Conservation (phyloP, 257 asterid species). For the Thymus quinquecostatus region DNA sequence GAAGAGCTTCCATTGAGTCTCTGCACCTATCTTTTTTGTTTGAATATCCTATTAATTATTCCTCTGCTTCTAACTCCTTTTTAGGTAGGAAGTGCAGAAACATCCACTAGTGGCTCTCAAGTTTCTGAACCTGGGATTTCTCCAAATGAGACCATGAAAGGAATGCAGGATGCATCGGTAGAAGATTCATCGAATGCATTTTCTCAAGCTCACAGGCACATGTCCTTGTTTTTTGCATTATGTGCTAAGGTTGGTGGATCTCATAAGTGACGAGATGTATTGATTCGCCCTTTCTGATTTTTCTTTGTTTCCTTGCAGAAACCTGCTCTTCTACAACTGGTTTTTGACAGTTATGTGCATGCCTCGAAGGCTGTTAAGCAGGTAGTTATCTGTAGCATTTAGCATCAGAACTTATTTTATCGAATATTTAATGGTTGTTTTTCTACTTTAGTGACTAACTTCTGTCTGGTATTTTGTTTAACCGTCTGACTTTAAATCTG, state of each 20-base stretch:
- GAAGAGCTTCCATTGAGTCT: too few relatives aligned
- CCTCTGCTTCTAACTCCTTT: constrained; percentile 11
- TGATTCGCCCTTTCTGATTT: constrained; percentile 32
- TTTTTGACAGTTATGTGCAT: constrained; percentile 65
- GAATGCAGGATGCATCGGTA: constrained; percentile 48
- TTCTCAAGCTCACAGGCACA: constrained; percentile 68
- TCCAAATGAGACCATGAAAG: constrained; percentile 50
- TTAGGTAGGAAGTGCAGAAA: constrained; percentile 76
- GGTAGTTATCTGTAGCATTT: constrained; percentile 50
- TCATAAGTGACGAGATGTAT: constrained; percentile 24
- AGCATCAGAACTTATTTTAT: constrained; percentile 21
- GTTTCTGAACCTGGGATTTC: constrained; percentile 66
- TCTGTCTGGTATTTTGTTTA: constrained; percentile 1
- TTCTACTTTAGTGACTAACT: not conserved
- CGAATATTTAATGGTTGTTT: constrained; percentile 11
- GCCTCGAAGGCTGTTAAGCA: constrained; percentile 87
- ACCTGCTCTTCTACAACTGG: constrained; percentile 76
- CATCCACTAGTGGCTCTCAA: constrained; percentile 86
- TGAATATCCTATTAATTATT: constrained; percentile 3
- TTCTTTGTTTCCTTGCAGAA: constrained; percentile 60
- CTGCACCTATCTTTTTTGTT: constrained; percentile 6
- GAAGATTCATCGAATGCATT: constrained; percentile 55
- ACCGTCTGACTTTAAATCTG: constrained; percentile 13
- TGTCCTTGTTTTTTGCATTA: constrained; percentile 84
- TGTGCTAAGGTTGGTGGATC: constrained; percentile 75